Percentiles rank a stretch among this genome's conserved stretches.
phyloP scores from a whole-genome alignment of 306 rosid genomes.

The Geum urbanum region DNA sequence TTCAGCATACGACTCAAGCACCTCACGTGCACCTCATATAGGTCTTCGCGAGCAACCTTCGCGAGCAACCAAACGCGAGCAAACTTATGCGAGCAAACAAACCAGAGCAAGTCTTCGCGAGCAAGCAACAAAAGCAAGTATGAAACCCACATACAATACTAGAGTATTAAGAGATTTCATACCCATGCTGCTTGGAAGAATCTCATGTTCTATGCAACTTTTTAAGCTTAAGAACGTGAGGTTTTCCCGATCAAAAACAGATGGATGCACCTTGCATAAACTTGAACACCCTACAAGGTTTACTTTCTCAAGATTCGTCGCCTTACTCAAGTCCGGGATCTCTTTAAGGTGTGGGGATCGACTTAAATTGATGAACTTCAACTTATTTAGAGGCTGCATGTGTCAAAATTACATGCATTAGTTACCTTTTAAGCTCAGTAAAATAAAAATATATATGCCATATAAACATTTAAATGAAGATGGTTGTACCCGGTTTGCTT shows the following conservation, averaged over 20 bases:
- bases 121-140: too few relatives aligned
- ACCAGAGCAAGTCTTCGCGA: too few relatives aligned
- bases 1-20: too few relatives aligned
- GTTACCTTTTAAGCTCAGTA: not conserved
- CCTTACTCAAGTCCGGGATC: constrained; percentile 13
- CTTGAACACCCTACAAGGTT: not conserved
- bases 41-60: too few relatives aligned
- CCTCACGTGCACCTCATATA: too few relatives aligned
- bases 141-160: too few relatives aligned
- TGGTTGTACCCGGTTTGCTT: not conserved
- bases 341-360: not conserved
- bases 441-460: too few relatives aligned
- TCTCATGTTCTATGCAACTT: not conserved
- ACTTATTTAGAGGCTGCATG: constrained; percentile 9
- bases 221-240: not conserved
- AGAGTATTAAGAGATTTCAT: not conserved
- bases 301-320: constrained; percentile 12
- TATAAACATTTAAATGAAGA: not conserved
- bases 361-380: not conserved
- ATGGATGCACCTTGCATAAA: constrained; percentile 13
- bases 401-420: not conserved
- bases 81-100: too few relatives aligned
- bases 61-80: too few relatives aligned
- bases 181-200: not conserved
- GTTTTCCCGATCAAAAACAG: not conserved